Evolutionary conservation across 768 basidiomycete genomes (phyloP), one percentile per base, ranked within the genome.

Genomic region (Suillus decipiens): DNA sequence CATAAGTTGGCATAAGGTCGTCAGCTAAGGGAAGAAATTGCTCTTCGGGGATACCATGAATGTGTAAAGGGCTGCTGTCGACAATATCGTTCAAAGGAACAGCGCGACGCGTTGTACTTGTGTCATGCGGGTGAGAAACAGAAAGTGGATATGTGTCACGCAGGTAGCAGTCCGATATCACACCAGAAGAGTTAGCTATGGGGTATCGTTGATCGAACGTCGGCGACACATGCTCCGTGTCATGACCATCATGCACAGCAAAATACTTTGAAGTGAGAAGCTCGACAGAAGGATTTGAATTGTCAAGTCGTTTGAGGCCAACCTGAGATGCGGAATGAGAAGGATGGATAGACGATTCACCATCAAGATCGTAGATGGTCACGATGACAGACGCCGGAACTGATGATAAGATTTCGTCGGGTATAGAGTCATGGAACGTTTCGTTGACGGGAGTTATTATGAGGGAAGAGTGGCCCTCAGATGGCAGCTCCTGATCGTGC

Each of bases 321-420:
- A 74, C 63, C 67, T 85, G 86, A 34, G 86, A 88, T 34, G 82
- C 86, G 33, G 86, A 88, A 58, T 88, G 80, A 9, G 82, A 88
- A 11, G 86, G 81, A 37, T 74, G 72, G 12, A 82, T 68, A 37
- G 81, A 78, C 1, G 72, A 63, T 22, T 54, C 42, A 8, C 59
- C 56, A 1, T 28, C 41, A 14, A 60, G 75, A 34, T 75, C 70
- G n/a, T 77, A 68, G 33, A 73, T 72, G 33, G 70, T 68, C 53
- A 64, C 68, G 14, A 67, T 68, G 33, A 69, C 65, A 42, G 65
- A 56, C 22, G 51, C 33, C n/a, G 33, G n/a, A 17, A 37, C 51
- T 24, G 60, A 17, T 41, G 33, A 48, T 12, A 34, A 12, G 19
- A 60, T 60, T 31, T 42, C n/a, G 47, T 60, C 31, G 19, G 51